These are phyloP conservation scores for Marsdenia floribunda DNA, from an alignment of 257 asterid genomes.

Conservation along the genomic window DNA sequence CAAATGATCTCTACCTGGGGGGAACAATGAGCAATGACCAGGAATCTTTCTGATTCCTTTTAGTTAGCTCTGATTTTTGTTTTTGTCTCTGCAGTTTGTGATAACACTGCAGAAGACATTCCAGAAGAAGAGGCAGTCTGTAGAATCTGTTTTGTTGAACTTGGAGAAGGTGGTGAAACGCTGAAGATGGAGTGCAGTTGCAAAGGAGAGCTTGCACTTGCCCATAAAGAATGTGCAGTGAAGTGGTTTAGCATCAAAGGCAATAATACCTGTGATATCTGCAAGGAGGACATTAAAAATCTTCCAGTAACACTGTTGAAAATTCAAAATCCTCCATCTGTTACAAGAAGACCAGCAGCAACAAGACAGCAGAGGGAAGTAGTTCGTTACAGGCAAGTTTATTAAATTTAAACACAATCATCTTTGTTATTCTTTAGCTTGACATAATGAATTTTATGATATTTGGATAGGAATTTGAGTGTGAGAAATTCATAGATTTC, in stretches of 20 bases:
- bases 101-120: slow-evolving; percentile 76
- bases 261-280: slow-evolving; percentile 84
- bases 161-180: slow-evolving; percentile 91
- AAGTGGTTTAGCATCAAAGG: slow-evolving; percentile 98
- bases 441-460: not conserved
- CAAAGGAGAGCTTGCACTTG: slow-evolving; percentile 97
- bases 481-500: not conserved
- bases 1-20: not conserved
- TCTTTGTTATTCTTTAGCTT: slow-evolving; percentile 10
- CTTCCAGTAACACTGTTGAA: slow-evolving; percentile 83
- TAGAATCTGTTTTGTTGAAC: slow-evolving; percentile 89
- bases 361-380: slow-evolving; percentile 49
- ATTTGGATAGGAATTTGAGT: not conserved
- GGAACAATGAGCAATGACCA: not conserved
- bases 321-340: slow-evolving; percentile 63
- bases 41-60: not conserved
- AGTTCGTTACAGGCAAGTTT: slow-evolving; percentile 72
- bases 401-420: slow-evolving; percentile 2
- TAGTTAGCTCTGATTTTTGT: not conserved
- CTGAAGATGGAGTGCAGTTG: slow-evolving; percentile 97
- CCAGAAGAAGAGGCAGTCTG: slow-evolving; percentile 99
- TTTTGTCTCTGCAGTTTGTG: slow-evolving; percentile 28
- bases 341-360: slow-evolving; percentile 43
- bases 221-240: slow-evolving; percentile 86
- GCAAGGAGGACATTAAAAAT: slow-evolving; percentile 85